Base-by-base conservation (phyloP, 176 grass and related monocot species). In the Aegilops umbellulata region DNA sequence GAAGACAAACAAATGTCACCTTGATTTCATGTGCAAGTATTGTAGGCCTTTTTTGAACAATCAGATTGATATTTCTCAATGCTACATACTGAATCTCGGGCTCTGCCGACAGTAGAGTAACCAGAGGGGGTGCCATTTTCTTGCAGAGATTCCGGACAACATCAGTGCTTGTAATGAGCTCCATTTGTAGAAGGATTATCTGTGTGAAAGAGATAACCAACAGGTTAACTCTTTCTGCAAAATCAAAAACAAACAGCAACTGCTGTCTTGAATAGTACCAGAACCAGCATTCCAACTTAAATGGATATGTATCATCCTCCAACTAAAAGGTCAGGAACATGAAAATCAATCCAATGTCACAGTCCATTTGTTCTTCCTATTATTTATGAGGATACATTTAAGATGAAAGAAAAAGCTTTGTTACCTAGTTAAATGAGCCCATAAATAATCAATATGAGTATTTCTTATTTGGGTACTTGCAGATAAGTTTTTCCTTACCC, bases 171-270 rank as follows among this genome's bases (percentile, higher is more conserved):
- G 88, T 94, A 86, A 99, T 99, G 58, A 99, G 92, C 92, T 96
- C 97, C 97, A 99, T 99, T 88, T 99, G 97, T 85, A 94, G 72
- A 91, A 96, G 94, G 51, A 99, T 99, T 91, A 99, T 99, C 97
- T 99, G 80, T 70, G 80, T 55, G 34, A 42, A 53, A 76, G 39
- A 80, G 32, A 79, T n/a, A 87, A 10, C 5, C 1, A 32, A 77
- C 38, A 53, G 6, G 41, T 77, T 25, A 74, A 85, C 30, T 17
- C 42, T 67, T 27, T 49, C 47, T 69, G 61, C 6, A 62, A 78
- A n/a, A 34, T 2, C 1, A 41, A 57, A 83, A 79, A 23, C 7
- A 62, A 84, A 55, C 20, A 42, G 32, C 42, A 38, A 60, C 16
- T 38, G 46, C n/a, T 84, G 84, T 26, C 65, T 60, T 68, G 23